phyloP scores from a whole-genome alignment of 768 basidiomycete genomes.

The Leucocoprinus leucothites region DNA sequence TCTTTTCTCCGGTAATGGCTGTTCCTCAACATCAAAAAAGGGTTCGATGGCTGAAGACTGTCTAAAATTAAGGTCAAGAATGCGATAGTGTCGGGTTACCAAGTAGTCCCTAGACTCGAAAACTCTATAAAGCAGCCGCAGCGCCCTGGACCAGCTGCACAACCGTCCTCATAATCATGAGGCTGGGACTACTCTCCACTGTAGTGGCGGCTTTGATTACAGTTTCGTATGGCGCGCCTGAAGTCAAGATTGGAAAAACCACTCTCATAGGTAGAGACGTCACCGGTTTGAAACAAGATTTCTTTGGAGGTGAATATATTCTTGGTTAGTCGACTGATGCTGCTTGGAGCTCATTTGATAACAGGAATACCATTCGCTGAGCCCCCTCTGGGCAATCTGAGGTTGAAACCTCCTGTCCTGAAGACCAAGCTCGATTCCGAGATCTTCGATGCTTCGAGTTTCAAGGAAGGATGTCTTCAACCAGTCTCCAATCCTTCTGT shows the following conservation, averaged over 20 bases:
- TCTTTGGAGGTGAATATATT: conserved; percentile 40
- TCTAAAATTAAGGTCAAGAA: too few relatives aligned
- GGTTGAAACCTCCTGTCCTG: conserved; percentile 43
- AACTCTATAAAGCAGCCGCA: too few relatives aligned
- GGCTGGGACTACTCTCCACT: conserved; percentile 5
- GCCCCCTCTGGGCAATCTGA: conserved; percentile 45
- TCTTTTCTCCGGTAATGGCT: too few relatives aligned
- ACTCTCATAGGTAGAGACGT: conserved; percentile 34
- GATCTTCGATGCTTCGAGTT: conserved; percentile 43
- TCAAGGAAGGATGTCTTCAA: conserved; percentile 49
- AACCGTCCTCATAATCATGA: neutral
- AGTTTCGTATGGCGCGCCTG: conserved; percentile 22
- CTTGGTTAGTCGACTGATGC: neutral
- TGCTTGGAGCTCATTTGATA: conserved; percentile 6
- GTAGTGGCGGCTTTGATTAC: conserved; percentile 1
- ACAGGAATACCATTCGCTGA: conserved; percentile 53
- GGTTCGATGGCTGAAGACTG: too few relatives aligned
- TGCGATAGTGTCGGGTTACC: too few relatives aligned
- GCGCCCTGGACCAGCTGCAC: too few relatives aligned
- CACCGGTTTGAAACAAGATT: conserved; percentile 34
- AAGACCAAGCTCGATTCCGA: conserved; percentile 32
- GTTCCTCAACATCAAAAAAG: too few relatives aligned
- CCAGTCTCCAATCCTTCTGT: conserved; percentile 21
- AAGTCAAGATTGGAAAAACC: conserved; percentile 36
- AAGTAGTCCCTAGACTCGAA: too few relatives aligned